These are phyloP conservation scores for Bothriochloa decipiens DNA, from an alignment of 176 grass and related monocot species.

Conservation along the genomic window DNA sequence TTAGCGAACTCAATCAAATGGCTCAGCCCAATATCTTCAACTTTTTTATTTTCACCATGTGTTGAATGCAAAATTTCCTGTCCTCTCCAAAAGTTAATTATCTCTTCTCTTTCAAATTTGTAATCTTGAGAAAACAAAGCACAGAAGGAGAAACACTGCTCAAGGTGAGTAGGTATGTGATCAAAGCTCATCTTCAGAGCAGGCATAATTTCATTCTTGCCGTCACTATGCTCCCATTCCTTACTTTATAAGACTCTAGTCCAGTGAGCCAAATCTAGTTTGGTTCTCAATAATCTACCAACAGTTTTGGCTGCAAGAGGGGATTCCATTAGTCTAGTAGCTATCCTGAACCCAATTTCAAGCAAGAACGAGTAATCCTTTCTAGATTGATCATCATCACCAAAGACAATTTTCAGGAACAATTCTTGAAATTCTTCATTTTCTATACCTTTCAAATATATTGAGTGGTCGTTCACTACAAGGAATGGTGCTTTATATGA, in stretches of 20 bases:
- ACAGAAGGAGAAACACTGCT: background rate
- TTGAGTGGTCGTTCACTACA: background rate
- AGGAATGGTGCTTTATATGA: no score
- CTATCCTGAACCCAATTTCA: background rate
- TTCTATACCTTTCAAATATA: slow-evolving; percentile 8
- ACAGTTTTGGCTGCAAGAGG: slow-evolving; percentile 26
- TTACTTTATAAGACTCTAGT: background rate
- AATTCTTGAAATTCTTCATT: background rate
- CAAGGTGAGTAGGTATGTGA: background rate
- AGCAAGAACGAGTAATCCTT: background rate
- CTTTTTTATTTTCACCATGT: background rate
- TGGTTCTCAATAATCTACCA: background rate
- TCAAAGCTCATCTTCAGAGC: background rate
- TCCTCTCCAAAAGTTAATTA: background rate
- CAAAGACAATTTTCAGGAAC: background rate
- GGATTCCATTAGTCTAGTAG: background rate
- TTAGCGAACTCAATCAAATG: background rate
- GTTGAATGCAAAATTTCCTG: background rate
- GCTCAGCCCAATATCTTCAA: background rate
- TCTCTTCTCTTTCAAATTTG: background rate
- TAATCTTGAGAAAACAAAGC: background rate
- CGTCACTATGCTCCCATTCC: slow-evolving; percentile 11
- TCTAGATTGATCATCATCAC: background rate
- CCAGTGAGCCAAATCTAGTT: slow-evolving; percentile 3
- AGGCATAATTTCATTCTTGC: background rate